Base-by-base conservation (phyloP, 441 rosid genomes). In the Viola pubescens region DNA sequence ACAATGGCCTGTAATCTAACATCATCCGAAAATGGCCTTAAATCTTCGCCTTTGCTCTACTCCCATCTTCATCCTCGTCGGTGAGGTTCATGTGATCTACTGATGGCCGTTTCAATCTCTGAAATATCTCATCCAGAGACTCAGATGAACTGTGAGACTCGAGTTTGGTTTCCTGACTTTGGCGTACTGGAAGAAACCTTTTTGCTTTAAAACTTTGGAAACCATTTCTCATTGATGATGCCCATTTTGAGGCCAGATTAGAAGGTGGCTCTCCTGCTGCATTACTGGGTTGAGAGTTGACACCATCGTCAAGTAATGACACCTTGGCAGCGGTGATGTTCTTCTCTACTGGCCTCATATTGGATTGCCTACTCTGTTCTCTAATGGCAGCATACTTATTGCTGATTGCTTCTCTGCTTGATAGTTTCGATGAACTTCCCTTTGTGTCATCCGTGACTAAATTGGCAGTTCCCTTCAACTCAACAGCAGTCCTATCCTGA, bases 121-220 rank as follows among this genome's bases (percentile, higher is more conserved):
- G 97, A 72, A 90, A 90, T 76, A 90, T 94, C 67, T 85, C 94
- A 43, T 90, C 97, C 0, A 88, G 81, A 34, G 90, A 85, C 56
- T 90, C 96, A 0, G 79, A 76, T 37, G 83, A 75, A 16, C 39
- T 70, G 52, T 13, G 86, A 14, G 88, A 67, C 13, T 71, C 14
- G 0, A 62, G 61, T 54, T 55, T 63, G 49, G 78, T 68, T 71
- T 88, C 90, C 73, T 68, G 83, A 13, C 39, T 73, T 69, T 81
- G 95, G 39, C 79, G 79, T 55, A 84, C 1, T 19, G 94, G 91
- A 53, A 86, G 79, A 73, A 90, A 85, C 65, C 71, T 88, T 67
- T 79, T 94, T 9, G 88, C 86, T 82, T 81, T 94, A 64, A 94
- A 86, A 70, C 64, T 86, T 76, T 85, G 97, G 63, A 90, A 88